These are phyloP conservation scores for Juncus effusus DNA, from an alignment of 176 grass and related monocot species.

Conservation along the genomic window DNA sequence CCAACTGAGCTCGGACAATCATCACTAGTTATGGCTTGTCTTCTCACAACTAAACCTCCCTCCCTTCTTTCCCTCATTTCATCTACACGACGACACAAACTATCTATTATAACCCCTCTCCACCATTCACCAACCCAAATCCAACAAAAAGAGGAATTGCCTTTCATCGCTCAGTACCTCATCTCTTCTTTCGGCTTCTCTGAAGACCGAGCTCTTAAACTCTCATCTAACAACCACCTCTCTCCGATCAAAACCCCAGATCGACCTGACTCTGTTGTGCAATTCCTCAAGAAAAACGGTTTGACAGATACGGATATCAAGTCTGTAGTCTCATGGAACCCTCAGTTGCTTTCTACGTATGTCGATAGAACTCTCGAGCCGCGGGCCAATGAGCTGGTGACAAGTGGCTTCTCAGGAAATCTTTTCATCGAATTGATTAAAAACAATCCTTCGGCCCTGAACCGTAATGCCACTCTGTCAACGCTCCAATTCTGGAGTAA, in stretches of 20 bases:
- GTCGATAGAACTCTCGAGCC: not conserved
- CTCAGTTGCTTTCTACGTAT: not conserved
- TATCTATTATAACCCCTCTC: not conserved
- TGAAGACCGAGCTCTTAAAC: not conserved
- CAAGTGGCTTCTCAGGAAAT: not conserved
- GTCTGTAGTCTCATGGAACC: constrained; percentile 13
- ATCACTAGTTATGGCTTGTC: not conserved
- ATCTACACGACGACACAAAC: not conserved
- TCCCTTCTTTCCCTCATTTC: not conserved
- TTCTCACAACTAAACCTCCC: not conserved
- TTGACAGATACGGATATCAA: constrained; percentile 26
- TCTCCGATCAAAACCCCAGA: not conserved
- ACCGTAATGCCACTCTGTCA: not conserved
- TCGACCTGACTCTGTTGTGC: not conserved
- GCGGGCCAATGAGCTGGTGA: not conserved
- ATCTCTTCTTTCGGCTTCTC: constrained; percentile 23
- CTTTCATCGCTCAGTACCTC: constrained; percentile 20
- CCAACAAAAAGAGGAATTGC: not conserved
- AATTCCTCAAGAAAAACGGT: not conserved
- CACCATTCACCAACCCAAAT: not conserved
- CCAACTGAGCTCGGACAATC: too few relatives aligned
- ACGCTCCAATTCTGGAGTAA: constrained; percentile 22
- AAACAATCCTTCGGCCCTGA: not conserved
- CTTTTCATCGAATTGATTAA: constrained; percentile 14
- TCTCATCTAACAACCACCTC: not conserved